These are phyloP conservation scores for Tephrocybe sp. DNA, from an alignment of 768 basidiomycete species.

Conservation along the genomic window DNA sequence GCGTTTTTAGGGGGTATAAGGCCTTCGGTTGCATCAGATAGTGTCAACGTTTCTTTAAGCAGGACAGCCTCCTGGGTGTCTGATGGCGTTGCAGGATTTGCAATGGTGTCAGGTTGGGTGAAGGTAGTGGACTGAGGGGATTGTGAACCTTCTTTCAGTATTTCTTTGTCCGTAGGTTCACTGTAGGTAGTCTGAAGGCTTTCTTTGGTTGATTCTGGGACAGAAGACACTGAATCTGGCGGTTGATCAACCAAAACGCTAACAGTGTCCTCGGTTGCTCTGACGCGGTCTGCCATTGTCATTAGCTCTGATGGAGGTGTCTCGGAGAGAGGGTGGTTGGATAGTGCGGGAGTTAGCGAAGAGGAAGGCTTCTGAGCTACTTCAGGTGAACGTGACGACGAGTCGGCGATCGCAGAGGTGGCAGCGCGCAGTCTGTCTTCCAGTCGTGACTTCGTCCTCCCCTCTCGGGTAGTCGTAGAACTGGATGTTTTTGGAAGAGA, in stretches of 20 bases:
- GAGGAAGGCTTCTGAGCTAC: constrained; percentile 42
- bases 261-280: neutral
- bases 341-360: constrained; percentile 20
- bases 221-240: neutral
- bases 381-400: constrained; percentile 42
- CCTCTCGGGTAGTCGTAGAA: constrained; percentile 17
- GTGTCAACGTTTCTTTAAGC: neutral
- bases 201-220: neutral
- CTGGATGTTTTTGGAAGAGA: constrained; percentile 17
- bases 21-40: neutral
- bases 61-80: neutral
- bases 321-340: constrained; percentile 35
- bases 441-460: constrained; percentile 51
- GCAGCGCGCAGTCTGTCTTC: constrained; percentile 77
- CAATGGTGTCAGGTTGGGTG: neutral
- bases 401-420: constrained; percentile 58
- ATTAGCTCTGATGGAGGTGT: too few relatives aligned
- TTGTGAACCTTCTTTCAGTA: neutral
- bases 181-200: neutral
- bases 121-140: neutral
- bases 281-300: too few relatives aligned
- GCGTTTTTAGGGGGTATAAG: neutral
- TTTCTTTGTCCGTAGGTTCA: neutral
- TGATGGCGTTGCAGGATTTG: neutral
- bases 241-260: neutral